A percentile compares a stretch with the other conserved stretches of the same genome.
These are phyloP conservation scores for Inonotus obliquus DNA, from an alignment of 1,284 basidiomycete species.

Conservation along the genomic window DNA sequence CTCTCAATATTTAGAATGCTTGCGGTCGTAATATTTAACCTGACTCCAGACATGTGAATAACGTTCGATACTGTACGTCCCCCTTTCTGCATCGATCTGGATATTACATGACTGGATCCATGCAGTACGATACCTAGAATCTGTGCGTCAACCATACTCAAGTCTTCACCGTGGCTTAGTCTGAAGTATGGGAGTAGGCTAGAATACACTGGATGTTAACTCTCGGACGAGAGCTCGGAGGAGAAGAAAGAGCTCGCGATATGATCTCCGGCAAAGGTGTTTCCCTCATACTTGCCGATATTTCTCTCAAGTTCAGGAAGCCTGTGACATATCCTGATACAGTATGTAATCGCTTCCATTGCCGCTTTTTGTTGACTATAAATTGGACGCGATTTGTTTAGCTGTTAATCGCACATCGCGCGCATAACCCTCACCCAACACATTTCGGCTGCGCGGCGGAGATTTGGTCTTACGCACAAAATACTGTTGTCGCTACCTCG, in stretches of 20 bases:
- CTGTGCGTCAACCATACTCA: constrained; percentile 35
- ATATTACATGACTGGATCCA: neutral
- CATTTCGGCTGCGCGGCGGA: constrained; percentile 47
- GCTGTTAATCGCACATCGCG: constrained; percentile 59
- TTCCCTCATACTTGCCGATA: constrained; percentile 67
- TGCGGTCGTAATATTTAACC: neutral
- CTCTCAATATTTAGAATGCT: neutral
- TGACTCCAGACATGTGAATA: constrained; percentile 64
- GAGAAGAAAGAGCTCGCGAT: constrained; percentile 43
- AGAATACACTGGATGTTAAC: constrained; percentile 61
- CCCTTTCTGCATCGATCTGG: constrained; percentile 31
- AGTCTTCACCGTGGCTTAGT: neutral
- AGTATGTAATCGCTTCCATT: constrained; percentile 37
- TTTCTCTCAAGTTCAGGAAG: constrained; percentile 57
- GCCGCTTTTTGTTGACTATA: too few species aligned
- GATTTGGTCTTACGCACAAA: constrained; percentile 60
- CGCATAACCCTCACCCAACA: constrained; percentile 22
- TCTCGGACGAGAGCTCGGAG: constrained; percentile 55
- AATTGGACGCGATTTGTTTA: too few species aligned
- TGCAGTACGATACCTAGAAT: constrained; percentile 41
- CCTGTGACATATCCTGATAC: constrained; percentile 73
- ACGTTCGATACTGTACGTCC: constrained; percentile 59
- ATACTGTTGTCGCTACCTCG: constrained; percentile 55
- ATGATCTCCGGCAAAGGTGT: constrained; percentile 59
- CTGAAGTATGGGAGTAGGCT: constrained; percentile 34